phyloP scores from a whole-genome alignment of 768 basidiomycete genomes.

The Rhodotorula graminis region DNA sequence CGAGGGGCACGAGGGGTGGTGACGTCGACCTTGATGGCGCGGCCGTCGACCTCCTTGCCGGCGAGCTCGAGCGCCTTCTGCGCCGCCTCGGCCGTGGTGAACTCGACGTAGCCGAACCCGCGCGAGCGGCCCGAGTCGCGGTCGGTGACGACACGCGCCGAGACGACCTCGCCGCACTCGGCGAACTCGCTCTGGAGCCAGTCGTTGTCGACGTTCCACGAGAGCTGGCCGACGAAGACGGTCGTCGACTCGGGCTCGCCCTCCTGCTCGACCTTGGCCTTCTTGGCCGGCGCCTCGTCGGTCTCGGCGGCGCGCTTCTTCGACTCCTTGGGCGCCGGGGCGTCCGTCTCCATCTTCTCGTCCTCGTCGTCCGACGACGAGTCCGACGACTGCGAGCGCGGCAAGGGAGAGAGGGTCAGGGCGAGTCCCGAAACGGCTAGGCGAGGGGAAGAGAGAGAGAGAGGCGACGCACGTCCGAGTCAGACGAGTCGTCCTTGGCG shows the following conservation, averaged over 20 bases:
- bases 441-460: too few relatives aligned
- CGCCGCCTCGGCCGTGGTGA: slow-evolving; percentile 46
- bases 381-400: slow-evolving; percentile 5
- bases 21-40: slow-evolving; percentile 77
- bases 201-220: slow-evolving; percentile 96
- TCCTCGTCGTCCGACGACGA: slow-evolving; percentile 26
- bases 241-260: slow-evolving; percentile 52
- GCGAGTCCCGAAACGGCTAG: too few relatives aligned
- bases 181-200: slow-evolving; percentile 88
- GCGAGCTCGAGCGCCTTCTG: slow-evolving; percentile 72
- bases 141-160: slow-evolving; percentile 71
- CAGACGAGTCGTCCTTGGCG: slow-evolving; percentile 33
- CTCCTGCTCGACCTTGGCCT: slow-evolving; percentile 64
- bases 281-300: slow-evolving; percentile 62
- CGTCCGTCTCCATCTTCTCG: slow-evolving; percentile 18
- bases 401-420: slow-evolving; percentile 1
- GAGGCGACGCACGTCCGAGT: slow-evolving; percentile 25
- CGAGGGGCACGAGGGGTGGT: slow-evolving; percentile 54
- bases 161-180: slow-evolving; percentile 77
- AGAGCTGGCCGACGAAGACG: slow-evolving; percentile 86
- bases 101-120: slow-evolving; percentile 49
- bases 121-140: slow-evolving; percentile 49
- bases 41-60: slow-evolving; percentile 87
- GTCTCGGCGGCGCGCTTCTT: slow-evolving; percentile 41
- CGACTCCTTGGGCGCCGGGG: slow-evolving; percentile 19